These are phyloP conservation scores for Chaetomiaceae sp. DNA, from an alignment of 2,329 filamentous ascomycete species.

Conservation along the genomic window DNA sequence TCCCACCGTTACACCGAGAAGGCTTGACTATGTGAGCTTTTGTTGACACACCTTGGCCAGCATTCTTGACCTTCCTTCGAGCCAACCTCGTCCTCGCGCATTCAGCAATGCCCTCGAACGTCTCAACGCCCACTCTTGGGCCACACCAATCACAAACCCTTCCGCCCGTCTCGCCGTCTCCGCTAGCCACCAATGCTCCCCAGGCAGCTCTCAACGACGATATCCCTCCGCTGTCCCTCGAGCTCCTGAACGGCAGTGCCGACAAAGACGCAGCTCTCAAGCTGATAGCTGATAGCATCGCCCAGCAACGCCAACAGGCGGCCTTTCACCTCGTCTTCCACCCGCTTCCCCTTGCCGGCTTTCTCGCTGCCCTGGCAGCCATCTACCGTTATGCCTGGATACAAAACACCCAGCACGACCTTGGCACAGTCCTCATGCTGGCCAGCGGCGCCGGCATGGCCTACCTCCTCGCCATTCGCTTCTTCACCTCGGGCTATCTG, in stretches of 20 bases:
- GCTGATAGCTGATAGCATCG: conserved; percentile 75
- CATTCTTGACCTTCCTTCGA: conserved; percentile 77
- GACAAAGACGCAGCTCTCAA: conserved; percentile 66
- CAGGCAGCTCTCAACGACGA: conserved; percentile 37
- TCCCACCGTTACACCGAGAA: conserved; percentile 16
- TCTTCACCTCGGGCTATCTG: conserved; percentile 58
- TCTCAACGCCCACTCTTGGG: conserved; percentile 60
- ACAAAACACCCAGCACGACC: conserved; percentile 41
- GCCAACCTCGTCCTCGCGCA: conserved; percentile 70
- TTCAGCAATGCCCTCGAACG: conserved; percentile 57
- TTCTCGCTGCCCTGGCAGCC: conserved; percentile 41
- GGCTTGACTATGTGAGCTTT: not conserved
- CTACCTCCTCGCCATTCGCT: conserved; percentile 58
- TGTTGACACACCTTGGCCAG: conserved; percentile 40
- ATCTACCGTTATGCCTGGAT: conserved; percentile 47
- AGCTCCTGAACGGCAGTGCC: conserved; percentile 47
- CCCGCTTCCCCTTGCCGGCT: conserved; percentile 48
- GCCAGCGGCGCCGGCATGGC: conserved; percentile 59
- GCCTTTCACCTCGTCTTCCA: conserved; percentile 61
- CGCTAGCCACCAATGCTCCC: not conserved
- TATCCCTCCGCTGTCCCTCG: conserved; percentile 61
- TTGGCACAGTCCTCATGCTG: conserved; percentile 54
- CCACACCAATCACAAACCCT: conserved; percentile 42
- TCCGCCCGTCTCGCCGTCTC: not conserved
- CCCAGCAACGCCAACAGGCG: conserved; percentile 72